phyloP scores from a whole-genome alignment of 78 protist genomes.

The Chrysochromulina parva region DNA sequence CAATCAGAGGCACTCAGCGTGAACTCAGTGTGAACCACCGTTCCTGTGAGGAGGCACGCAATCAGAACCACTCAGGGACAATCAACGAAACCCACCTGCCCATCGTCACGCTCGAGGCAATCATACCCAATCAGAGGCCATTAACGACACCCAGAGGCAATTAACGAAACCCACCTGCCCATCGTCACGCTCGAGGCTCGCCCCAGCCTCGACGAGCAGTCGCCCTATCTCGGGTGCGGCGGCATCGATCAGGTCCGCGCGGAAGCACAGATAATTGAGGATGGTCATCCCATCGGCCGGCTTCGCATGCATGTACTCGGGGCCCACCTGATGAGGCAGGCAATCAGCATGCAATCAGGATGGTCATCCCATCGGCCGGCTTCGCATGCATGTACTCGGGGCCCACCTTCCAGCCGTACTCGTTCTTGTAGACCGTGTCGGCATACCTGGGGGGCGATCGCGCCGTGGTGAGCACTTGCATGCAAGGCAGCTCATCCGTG shows the following conservation, averaged over 20 bases:
- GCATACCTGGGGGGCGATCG: neutral
- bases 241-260: neutral
- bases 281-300: neutral
- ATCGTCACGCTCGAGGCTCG: neutral
- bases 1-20: too few species aligned
- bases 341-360: neutral
- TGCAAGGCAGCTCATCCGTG: too few species aligned
- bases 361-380: neutral
- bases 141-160: too few species aligned
- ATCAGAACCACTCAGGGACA: too few species aligned
- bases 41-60: neutral
- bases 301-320: neutral
- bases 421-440: neutral
- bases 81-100: too few species aligned
- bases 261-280: neutral
- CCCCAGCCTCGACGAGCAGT: neutral
- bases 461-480: too few species aligned
- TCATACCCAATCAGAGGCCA: too few species aligned
- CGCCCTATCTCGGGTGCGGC: neutral
- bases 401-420: constrained; percentile 2
- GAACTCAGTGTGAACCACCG: neutral
- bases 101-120: neutral
- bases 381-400: neutral
- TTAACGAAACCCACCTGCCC: too few species aligned
- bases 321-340: too few species aligned